Conservation (phyloP, 345 rosid genomes). For the Arabis hirsuta region DNA sequence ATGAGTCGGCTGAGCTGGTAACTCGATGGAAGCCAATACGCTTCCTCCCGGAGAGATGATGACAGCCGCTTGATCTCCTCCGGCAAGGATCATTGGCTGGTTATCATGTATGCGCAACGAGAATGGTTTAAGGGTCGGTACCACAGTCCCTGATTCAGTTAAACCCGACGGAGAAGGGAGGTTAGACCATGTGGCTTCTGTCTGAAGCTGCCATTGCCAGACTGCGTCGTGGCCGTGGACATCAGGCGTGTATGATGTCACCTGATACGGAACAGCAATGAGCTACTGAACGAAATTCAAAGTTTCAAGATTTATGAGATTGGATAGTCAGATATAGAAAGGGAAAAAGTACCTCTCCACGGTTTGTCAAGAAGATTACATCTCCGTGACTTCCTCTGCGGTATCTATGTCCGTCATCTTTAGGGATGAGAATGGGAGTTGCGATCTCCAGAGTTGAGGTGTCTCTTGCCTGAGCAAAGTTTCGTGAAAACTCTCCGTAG, state of each 20-base stretch:
- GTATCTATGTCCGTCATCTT: slow-evolving; percentile 79
- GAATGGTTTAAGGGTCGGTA: slow-evolving; percentile 85
- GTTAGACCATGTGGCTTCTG: slow-evolving; percentile 96
- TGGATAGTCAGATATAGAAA: slow-evolving; percentile 7
- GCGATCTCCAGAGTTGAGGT: slow-evolving; percentile 80
- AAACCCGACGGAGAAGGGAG: slow-evolving; percentile 91
- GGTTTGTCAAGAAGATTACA: slow-evolving; percentile 89
- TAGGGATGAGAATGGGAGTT: slow-evolving; percentile 90
- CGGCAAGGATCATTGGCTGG: slow-evolving; percentile 91
- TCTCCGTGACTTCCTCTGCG: slow-evolving; percentile 89
- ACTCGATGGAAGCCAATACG: slow-evolving; percentile 66
- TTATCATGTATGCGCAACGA: slow-evolving; percentile 71
- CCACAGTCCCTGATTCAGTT: slow-evolving; percentile 72
- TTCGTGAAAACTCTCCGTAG: slow-evolving; percentile 75
- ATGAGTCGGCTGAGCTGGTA: slow-evolving; percentile 90
- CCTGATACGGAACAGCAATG: slow-evolving; percentile 50
- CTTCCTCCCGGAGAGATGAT: slow-evolving; percentile 93
- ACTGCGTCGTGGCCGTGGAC: slow-evolving; percentile 75
- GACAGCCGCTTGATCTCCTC: slow-evolving; percentile 88
- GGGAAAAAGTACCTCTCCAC: slow-evolving; percentile 82
- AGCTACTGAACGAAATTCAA: slow-evolving; percentile 16
- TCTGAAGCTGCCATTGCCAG: slow-evolving; percentile 81
- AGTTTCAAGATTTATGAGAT: neutral
- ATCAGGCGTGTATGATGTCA: slow-evolving; percentile 87
- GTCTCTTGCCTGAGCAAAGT: slow-evolving; percentile 67